Evolutionary conservation across 768 basidiomycete genomes (phyloP), one percentile per base, ranked within the genome.

Genomic region (Trametes cubensis): DNA sequence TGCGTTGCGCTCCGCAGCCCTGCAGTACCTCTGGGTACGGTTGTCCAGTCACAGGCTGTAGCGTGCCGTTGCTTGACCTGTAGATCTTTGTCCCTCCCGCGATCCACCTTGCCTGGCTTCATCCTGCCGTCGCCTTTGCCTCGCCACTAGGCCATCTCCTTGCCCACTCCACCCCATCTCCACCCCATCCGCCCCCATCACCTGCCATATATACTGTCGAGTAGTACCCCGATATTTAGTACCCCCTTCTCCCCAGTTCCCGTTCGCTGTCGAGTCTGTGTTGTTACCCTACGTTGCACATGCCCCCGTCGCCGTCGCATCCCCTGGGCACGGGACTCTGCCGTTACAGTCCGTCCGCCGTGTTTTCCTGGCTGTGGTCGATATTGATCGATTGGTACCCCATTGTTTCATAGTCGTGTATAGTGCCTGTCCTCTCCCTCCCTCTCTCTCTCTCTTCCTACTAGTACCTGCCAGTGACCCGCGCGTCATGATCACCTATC

Each of bases 281-380:
- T 59, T 59, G 58, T 59, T 59, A 59, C 58, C 58, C 58, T 59
- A 59, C 49, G 58, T 47, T 10, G 34, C 34, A 34, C 34, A 34
- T 34, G 34, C 34, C 34, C 34, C 34, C 34, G 34, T 49, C 49
- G 47, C 38, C 58, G 45, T 23, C 48, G 48, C 30, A 49, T 26
- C 34, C 10, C 34, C 10, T 10, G 34, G 34, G 34, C 34, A 34
- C 34, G 34, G 34, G 34, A 34, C 34, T 34, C 34, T 34, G 34
- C 34, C 34, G 34, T 34, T 34, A 34, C 34, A 34, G 48, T 49
- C 23, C 46, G 57, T 58, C 57, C 57, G 57, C 57, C 57, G 57
- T 58, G 57, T 59, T 59, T 51, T 59, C 58, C 58, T 59, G 58
- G 49, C 58, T 34, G 34, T 59, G 48, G 28, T 49, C 48, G 49